A percentile compares a stretch with the other conserved stretches of the same genome.
phyloP scores from a whole-genome alignment of 202 grass and related monocot species.

The Panicum hallii region DNA sequence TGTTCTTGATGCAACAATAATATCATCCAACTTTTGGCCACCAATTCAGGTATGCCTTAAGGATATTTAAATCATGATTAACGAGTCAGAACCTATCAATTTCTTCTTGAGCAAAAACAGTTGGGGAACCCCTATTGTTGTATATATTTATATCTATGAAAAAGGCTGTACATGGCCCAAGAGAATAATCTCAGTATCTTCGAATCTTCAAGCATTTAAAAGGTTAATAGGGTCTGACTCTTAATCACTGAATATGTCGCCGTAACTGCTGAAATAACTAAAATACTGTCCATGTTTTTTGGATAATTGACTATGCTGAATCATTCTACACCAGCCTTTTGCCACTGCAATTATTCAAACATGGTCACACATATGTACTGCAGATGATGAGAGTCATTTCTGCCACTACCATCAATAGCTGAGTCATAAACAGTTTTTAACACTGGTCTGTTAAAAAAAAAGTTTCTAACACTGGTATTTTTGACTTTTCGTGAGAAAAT shows the following conservation, averaged over 20 bases:
- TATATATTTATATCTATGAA: background rate
- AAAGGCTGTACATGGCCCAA: background rate
- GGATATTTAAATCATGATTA: constrained; percentile 28
- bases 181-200: background rate
- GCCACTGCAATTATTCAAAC: background rate
- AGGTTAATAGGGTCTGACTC: background rate
- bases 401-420: background rate
- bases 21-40: constrained; percentile 98
- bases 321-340: background rate
- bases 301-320: background rate
- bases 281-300: constrained; percentile 5
- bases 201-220: background rate
- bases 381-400: background rate
- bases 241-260: background rate
- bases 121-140: background rate
- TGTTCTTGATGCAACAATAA: constrained; percentile 94
- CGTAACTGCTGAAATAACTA: background rate
- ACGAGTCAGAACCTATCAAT: constrained; percentile 28
- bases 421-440: background rate
- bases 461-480: background rate
- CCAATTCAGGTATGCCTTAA: constrained; percentile 80
- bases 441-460: no score
- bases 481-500: background rate
- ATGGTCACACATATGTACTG: background rate
- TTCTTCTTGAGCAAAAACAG: background rate